phyloP scores from a whole-genome alignment of 2,329 filamentous ascomycete genomes.

The Dactylellina leptospora region DNA sequence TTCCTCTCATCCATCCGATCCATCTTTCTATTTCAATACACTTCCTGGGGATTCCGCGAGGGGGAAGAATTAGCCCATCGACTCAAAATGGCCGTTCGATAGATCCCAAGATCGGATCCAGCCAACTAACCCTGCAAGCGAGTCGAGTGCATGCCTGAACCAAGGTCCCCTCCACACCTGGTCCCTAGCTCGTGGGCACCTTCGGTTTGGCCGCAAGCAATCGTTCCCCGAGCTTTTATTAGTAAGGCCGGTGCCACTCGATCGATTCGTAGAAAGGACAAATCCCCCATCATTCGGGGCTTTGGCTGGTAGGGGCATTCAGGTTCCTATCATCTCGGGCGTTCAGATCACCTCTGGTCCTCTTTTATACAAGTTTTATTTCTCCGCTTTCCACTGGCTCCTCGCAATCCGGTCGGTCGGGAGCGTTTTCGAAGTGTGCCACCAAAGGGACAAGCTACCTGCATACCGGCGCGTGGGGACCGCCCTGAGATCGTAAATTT shows the following conservation, averaged over 20 bases:
- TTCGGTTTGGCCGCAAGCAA: background rate
- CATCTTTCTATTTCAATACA: too few relatives aligned
- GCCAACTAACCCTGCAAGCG: background rate
- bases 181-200: background rate
- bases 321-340: background rate
- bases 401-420: slow-evolving; percentile 42
- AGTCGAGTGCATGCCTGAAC: background rate
- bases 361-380: slow-evolving; percentile 2
- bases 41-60: too few relatives aligned
- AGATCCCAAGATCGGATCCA: background rate
- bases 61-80: too few relatives aligned
- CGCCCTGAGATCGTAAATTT: slow-evolving; percentile 33
- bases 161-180: background rate
- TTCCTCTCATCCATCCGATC: background rate
- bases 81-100: too few relatives aligned
- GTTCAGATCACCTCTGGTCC: slow-evolving; percentile 7
- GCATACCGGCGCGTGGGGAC: slow-evolving; percentile 31
- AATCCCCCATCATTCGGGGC: background rate
- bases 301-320: background rate
- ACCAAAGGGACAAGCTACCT: slow-evolving; percentile 33
- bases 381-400: background rate
- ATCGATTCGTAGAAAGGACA: background rate
- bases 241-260: slow-evolving; percentile 1
- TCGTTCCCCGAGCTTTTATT: background rate
- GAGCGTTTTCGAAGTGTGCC: slow-evolving; percentile 22